Conservation (phyloP, 2,329 filamentous ascomycete genomes). For the Daldinia sp. region DNA sequence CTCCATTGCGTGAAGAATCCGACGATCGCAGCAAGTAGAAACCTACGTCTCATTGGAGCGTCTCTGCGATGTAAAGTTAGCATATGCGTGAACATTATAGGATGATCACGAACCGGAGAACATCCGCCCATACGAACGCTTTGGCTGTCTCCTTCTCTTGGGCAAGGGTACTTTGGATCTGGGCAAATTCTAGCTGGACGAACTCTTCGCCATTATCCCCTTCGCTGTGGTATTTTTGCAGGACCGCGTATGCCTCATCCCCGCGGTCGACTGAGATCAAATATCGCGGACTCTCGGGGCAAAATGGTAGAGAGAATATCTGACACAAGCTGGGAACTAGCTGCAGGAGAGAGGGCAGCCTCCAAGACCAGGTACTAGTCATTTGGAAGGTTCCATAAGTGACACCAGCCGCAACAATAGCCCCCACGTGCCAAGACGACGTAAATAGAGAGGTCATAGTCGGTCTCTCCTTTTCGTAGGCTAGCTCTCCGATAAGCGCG, state of each 20-base stretch:
- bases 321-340: constrained; percentile 38
- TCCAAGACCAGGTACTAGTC: constrained; percentile 51
- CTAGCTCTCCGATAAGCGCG: constrained; percentile 61
- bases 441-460: constrained; percentile 64
- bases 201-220: constrained; percentile 61
- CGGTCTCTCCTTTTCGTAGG: constrained; percentile 62
- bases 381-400: constrained; percentile 55
- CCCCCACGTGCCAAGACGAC: constrained; percentile 59
- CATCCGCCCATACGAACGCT: constrained; percentile 54
- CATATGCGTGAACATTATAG: background rate
- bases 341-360: constrained; percentile 54
- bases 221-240: constrained; percentile 66
- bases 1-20: constrained; percentile 54
- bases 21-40: constrained; percentile 47
- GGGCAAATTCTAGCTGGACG: constrained; percentile 63
- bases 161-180: constrained; percentile 62
- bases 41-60: constrained; percentile 47
- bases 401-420: constrained; percentile 54
- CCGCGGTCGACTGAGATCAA: constrained; percentile 58
- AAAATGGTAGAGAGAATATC: constrained; percentile 44
- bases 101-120: constrained; percentile 47
- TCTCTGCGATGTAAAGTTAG: constrained; percentile 45
- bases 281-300: constrained; percentile 62
- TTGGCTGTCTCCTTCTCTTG: constrained; percentile 56
- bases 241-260: constrained; percentile 62